A percentile compares a stretch with the other conserved stretches of the same genome.
These are phyloP conservation scores for Lecanosticta acicola DNA, from an alignment of 2,329 filamentous ascomycete genomes.

Conservation along the genomic window DNA sequence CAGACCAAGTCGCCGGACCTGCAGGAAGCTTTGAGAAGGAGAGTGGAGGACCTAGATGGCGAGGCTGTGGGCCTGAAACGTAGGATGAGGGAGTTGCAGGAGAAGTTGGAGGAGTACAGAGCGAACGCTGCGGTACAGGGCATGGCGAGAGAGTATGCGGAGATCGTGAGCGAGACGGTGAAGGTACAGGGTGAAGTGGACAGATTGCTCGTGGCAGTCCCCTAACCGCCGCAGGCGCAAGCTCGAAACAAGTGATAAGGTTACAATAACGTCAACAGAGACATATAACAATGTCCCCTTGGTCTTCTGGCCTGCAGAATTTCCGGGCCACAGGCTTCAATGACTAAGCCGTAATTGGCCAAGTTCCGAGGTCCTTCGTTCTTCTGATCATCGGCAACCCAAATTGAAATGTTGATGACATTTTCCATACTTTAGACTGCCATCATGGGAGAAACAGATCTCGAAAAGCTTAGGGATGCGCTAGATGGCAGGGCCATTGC, in stretches of 20 bases:
- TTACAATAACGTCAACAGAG: not conserved
- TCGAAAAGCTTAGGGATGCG: not conserved
- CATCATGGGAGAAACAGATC: conserved; percentile 1
- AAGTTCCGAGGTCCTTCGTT: not conserved
- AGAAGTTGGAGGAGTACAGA: conserved; percentile 35
- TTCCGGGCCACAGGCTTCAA: not conserved
- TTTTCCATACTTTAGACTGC: too few species aligned
- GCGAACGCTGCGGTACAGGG: conserved; percentile 36
- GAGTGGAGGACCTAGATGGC: conserved; percentile 27
- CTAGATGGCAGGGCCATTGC: not conserved
- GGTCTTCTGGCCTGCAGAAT: not conserved
- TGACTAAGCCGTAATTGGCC: not conserved
- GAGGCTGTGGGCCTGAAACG: conserved; percentile 30
- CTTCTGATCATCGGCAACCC: not conserved
- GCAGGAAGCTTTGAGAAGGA: conserved; percentile 30
- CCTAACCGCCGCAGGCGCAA: too few species aligned
- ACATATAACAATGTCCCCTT: not conserved
- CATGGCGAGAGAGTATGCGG: conserved; percentile 37
- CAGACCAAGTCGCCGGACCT: conserved; percentile 24
- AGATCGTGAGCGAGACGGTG: conserved; percentile 23
- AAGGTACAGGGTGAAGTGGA: conserved; percentile 32
- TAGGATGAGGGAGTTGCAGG: conserved; percentile 31
- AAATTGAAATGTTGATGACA: too few species aligned
- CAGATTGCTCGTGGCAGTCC: too few species aligned
- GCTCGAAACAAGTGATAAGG: not conserved